Evolutionary conservation across 2,329 filamentous ascomycete species (phyloP).

Genomic region (Exserohilum rostratum): DNA sequence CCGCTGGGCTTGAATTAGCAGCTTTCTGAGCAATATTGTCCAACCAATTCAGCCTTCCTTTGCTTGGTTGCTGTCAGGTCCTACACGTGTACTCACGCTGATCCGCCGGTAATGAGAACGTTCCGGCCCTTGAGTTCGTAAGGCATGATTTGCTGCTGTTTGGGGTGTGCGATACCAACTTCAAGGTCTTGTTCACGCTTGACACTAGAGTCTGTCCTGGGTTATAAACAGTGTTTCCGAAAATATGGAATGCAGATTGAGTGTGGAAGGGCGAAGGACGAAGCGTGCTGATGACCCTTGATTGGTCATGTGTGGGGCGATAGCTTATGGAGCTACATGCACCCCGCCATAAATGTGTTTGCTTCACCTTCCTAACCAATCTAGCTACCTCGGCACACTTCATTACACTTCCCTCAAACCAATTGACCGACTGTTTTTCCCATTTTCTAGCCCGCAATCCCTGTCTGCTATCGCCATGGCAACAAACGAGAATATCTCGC

Average conservation of each 20-base stretch:
- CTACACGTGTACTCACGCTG: constrained; percentile 56
- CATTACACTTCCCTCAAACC: neutral
- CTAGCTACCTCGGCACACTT: neutral
- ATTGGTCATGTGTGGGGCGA: constrained; percentile 2
- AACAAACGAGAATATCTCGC: no score
- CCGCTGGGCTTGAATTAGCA: constrained; percentile 56
- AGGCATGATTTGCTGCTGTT: constrained; percentile 55
- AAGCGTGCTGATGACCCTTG: neutral
- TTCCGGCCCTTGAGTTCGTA: constrained; percentile 67
- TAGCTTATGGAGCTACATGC: neutral
- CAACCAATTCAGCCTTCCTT: neutral
- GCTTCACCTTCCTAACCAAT: no score
- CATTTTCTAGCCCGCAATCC: neutral
- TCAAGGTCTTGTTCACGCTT: neutral
- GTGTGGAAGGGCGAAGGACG: neutral
- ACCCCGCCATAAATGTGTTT: neutral
- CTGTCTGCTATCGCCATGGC: no score
- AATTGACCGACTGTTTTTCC: no score
- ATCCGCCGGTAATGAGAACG: constrained; percentile 69
- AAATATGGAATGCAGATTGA: neutral
- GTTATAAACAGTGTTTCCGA: neutral
- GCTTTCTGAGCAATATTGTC: neutral
- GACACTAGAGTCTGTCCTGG: neutral
- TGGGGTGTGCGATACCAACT: neutral
- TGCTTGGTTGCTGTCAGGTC: no score